A percentile compares a stretch with the other conserved stretches of the same genome.
Conservation (phyloP, 2,329 filamentous ascomycete species). For the Thermomyces lanuginosus region DNA sequence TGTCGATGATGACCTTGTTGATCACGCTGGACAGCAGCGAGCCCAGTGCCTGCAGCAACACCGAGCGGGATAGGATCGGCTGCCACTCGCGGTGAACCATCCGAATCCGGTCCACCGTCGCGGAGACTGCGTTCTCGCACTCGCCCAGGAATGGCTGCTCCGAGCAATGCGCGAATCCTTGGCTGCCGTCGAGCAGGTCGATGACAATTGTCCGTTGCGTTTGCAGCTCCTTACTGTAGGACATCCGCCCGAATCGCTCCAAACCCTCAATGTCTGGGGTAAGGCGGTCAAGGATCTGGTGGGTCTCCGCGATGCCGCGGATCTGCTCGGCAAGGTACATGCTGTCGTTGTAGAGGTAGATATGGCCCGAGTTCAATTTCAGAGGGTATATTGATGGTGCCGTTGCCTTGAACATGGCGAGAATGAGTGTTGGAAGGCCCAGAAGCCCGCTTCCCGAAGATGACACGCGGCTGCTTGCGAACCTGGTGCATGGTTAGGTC, state of each 20-base stretch:
- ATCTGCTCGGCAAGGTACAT: constrained; percentile 41
- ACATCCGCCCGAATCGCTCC: constrained; percentile 42
- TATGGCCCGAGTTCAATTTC: constrained; percentile 36
- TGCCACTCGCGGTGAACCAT: constrained; percentile 42
- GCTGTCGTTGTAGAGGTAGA: constrained; percentile 51
- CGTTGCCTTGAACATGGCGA: constrained; percentile 36
- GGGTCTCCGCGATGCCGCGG: constrained; percentile 30
- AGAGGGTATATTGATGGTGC: constrained; percentile 31
- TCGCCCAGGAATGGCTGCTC: constrained; percentile 41
- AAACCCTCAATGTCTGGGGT: constrained; percentile 39
- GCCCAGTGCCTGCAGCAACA: constrained; percentile 45
- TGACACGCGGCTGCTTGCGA: constrained; percentile 20
- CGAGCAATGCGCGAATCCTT: constrained; percentile 45
- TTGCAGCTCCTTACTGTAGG: constrained; percentile 49
- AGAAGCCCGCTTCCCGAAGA: constrained; percentile 29
- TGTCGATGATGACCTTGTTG: constrained; percentile 43
- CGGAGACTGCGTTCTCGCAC: constrained; percentile 43
- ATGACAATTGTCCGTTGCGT: constrained; percentile 45
- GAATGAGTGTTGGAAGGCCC: constrained; percentile 30
- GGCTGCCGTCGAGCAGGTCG: constrained; percentile 46
- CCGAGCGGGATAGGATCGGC: constrained; percentile 41
- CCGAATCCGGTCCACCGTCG: constrained; percentile 41
- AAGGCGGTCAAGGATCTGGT: constrained; percentile 34
- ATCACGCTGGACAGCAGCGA: constrained; percentile 41
- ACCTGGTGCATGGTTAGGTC: constrained; percentile 14